A percentile compares a stretch with the other conserved stretches of the same genome.
These are phyloP conservation scores for Triticum timopheevii DNA, from an alignment of 176 grass and related monocot species.

Conservation along the genomic window DNA sequence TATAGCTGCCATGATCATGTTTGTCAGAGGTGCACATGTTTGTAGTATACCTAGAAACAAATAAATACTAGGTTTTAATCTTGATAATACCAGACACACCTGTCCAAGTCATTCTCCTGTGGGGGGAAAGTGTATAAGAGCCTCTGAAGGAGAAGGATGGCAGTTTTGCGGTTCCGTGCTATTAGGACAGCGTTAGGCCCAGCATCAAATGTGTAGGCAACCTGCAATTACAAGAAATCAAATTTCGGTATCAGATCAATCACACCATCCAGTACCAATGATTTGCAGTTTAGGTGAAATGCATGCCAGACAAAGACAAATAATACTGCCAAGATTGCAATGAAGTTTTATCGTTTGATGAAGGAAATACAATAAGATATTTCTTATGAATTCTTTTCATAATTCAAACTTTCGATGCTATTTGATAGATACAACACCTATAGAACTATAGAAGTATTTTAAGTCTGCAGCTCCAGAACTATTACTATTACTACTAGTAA, in stretches of 20 bases:
- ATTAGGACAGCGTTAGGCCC: constrained; percentile 85
- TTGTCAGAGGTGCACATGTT: constrained; percentile 18
- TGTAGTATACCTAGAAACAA: background rate
- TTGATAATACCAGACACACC: constrained; percentile 28
- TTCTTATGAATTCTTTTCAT: background rate
- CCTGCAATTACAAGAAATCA: constrained; percentile 43
- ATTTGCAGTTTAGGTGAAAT: constrained; percentile 7
- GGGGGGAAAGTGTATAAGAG: constrained; percentile 79
- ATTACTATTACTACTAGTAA: background rate
- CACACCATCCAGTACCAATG: background rate
- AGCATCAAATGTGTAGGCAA: constrained; percentile 89
- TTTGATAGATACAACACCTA: background rate
- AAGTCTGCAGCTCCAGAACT: background rate
- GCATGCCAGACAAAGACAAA: background rate
- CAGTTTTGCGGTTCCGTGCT: constrained; percentile 67
- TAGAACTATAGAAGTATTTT: background rate
- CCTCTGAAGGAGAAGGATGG: constrained; percentile 64
- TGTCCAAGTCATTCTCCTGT: constrained; percentile 60
- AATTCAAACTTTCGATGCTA: background rate
- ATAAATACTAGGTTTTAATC: background rate
- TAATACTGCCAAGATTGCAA: background rate
- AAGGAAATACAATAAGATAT: background rate
- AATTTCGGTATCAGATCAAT: background rate
- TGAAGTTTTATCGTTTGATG: background rate
- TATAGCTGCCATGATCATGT: constrained; percentile 53